Evolutionary conservation across 208 protist genomes (phyloP).

Genomic region (Acanthamoeba castellanii): DNA sequence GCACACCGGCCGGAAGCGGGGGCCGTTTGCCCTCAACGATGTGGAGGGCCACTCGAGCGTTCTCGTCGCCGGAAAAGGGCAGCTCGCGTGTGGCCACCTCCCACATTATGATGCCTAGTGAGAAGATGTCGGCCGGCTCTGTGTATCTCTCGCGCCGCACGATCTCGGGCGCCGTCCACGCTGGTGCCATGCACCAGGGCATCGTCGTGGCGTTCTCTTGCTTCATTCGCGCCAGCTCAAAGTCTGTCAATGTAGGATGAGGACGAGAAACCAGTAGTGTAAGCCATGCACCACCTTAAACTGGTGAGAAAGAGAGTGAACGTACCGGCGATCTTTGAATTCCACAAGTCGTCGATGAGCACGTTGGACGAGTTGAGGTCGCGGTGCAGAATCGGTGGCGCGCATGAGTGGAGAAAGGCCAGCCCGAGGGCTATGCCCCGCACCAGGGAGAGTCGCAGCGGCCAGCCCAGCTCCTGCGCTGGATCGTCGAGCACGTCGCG

Average conservation of each 20-base stretch:
- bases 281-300: neutral
- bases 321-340: neutral
- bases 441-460: neutral
- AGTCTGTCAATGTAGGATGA: neutral
- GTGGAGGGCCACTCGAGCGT: neutral
- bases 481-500: conserved; percentile 26
- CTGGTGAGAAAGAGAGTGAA: neutral
- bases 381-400: neutral
- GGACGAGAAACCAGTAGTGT: neutral
- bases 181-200: neutral
- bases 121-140: neutral
- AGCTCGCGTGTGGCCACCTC: conserved; percentile 30
- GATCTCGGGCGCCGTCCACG: conserved; percentile 3
- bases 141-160: neutral
- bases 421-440: neutral
- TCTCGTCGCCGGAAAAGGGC: conserved; percentile 33
- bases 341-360: neutral
- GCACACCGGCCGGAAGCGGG: neutral
- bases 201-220: neutral
- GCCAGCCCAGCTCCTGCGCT: neutral
- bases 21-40: neutral
- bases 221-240: neutral
- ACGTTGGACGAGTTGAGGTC: neutral
- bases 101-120: conserved; percentile 71
- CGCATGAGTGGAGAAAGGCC: neutral